phyloP scores from a whole-genome alignment of 768 basidiomycete species.

The Chiua virens region DNA sequence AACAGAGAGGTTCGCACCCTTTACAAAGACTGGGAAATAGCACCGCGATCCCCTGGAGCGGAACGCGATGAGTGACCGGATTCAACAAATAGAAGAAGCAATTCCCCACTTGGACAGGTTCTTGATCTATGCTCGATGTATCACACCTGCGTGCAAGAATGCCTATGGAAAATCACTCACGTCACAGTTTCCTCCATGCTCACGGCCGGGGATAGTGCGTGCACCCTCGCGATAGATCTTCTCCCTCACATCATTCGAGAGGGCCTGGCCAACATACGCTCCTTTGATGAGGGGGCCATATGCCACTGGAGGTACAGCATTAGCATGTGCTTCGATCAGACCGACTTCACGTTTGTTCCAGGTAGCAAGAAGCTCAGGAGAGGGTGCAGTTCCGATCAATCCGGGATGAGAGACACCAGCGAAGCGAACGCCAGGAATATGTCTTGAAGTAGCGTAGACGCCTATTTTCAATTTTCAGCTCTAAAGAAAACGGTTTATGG shows the following conservation, averaged over 20 bases:
- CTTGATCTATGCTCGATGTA: constrained; percentile 54
- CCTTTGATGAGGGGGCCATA: constrained; percentile 59
- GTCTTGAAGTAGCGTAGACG: constrained; percentile 70
- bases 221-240: constrained; percentile 69
- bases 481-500: not conserved
- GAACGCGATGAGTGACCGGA: not conserved
- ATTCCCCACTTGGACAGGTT: constrained; percentile 56
- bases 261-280: constrained; percentile 69
- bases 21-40: constrained; percentile 76
- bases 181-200: constrained; percentile 80
- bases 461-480: constrained; percentile 35
- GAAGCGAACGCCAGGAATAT: constrained; percentile 78
- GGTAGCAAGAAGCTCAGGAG: constrained; percentile 64
- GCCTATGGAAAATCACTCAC: constrained; percentile 32
- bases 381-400: constrained; percentile 75
- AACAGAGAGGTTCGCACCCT: constrained; percentile 74
- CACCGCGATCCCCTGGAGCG: constrained; percentile 58
- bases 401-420: constrained; percentile 78
- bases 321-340: constrained; percentile 53
- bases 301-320: constrained; percentile 63
- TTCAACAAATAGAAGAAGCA: not conserved
- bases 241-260: constrained; percentile 43
- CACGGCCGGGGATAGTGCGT: constrained; percentile 72
- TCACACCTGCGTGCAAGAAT: not conserved
- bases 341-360: constrained; percentile 75